Conservation (phyloP, 1,284 basidiomycete genomes). For the Marasmius fiardii region DNA sequence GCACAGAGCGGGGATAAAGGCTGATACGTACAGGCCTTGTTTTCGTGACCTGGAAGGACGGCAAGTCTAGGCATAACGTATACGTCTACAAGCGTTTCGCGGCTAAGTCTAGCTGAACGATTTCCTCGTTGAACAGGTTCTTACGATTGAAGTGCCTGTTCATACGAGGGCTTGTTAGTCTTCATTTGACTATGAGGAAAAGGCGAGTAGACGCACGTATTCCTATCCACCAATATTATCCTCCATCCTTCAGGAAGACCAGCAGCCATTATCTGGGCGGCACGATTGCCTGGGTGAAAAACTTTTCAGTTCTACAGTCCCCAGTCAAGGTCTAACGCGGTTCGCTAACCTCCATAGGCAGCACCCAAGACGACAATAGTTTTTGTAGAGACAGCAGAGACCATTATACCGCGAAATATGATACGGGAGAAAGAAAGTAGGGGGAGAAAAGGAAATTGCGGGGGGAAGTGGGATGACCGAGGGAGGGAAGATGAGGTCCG, state of each 20-base stretch:
- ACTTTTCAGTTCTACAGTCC: too few species aligned
- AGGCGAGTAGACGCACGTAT: constrained; percentile 43
- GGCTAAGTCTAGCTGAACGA: background rate
- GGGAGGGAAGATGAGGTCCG: too few species aligned
- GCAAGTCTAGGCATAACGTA: constrained; percentile 65
- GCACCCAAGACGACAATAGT: background rate
- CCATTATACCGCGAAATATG: background rate
- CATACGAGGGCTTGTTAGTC: background rate
- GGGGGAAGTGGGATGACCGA: background rate
- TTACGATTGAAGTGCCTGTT: constrained; percentile 44
- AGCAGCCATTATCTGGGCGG: constrained; percentile 54
- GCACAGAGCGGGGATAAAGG: constrained; percentile 1
- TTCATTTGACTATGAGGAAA: background rate
- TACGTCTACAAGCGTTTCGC: constrained; percentile 36
- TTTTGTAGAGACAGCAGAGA: background rate
- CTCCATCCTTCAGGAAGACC: constrained; percentile 58
- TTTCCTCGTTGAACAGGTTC: constrained; percentile 14
- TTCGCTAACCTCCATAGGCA: background rate
- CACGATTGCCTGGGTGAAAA: constrained; percentile 38
- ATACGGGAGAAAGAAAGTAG: background rate
- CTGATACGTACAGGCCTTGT: constrained; percentile 59
- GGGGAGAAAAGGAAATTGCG: background rate
- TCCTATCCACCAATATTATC: constrained; percentile 70
- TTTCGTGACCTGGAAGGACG: constrained; percentile 64
- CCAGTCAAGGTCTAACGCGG: background rate